These are phyloP conservation scores for Annulohypoxylon maeteangense DNA, from an alignment of 495 filamentous ascomycete genomes.

Conservation along the genomic window DNA sequence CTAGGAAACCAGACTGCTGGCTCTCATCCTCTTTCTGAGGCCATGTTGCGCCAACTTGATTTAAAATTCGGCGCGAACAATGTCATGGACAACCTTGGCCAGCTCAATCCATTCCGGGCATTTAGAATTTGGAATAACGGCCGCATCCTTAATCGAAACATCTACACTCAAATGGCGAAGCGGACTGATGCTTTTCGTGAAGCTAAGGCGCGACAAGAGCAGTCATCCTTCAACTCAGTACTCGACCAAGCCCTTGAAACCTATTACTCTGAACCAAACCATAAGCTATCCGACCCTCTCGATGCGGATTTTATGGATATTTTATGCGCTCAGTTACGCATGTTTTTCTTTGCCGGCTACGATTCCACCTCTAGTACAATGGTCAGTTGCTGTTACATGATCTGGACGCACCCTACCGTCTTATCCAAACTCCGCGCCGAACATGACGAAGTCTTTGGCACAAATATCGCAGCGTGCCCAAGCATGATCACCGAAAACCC, in stretches of 20 bases:
- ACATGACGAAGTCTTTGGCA: constrained; percentile 54
- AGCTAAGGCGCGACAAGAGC: constrained; percentile 32
- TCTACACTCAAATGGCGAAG: constrained; percentile 36
- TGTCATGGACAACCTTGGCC: constrained; percentile 41
- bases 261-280: constrained; percentile 40
- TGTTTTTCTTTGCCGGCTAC: constrained; percentile 49
- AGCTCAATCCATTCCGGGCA: constrained; percentile 39
- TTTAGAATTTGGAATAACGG: constrained; percentile 45
- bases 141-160: constrained; percentile 43
- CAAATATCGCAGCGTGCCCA: constrained; percentile 42
- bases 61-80: constrained; percentile 43
- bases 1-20: constrained; percentile 43
- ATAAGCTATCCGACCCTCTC: constrained; percentile 22
- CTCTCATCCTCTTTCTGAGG: constrained; percentile 43
- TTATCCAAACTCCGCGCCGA: constrained; percentile 56
- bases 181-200: constrained; percentile 32
- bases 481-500: constrained; percentile 49
- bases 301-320: constrained; percentile 38
- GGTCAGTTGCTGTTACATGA: constrained; percentile 54
- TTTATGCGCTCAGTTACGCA: constrained; percentile 40
- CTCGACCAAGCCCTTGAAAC: constrained; percentile 43
- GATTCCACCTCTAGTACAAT: constrained; percentile 55
- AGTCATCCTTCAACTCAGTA: constrained; percentile 40
- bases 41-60: constrained; percentile 44
- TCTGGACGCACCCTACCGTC: constrained; percentile 55